Conservation (phyloP, 345 rosid genomes). For the Eucalyptus virginea region DNA sequence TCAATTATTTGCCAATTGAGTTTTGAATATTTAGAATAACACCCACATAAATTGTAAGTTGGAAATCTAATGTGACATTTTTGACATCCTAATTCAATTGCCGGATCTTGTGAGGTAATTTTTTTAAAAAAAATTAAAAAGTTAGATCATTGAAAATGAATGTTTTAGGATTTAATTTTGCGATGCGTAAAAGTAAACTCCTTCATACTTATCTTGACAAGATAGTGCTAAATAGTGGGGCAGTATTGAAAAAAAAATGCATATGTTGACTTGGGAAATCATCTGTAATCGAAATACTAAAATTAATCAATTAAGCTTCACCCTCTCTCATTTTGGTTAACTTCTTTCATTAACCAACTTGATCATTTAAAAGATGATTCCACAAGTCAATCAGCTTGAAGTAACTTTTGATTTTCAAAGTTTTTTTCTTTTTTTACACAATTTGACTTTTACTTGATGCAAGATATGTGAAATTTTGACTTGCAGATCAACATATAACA, state of each 20-base stretch:
- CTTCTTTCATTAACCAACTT: too few relatives aligned
- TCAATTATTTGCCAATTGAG: background rate
- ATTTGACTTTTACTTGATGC: background rate
- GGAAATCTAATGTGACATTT: background rate
- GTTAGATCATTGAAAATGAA: background rate
- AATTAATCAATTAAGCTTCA: too few relatives aligned
- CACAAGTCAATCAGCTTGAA: background rate
- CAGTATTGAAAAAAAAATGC: background rate
- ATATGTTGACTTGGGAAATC: background rate
- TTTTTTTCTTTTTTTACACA: background rate
- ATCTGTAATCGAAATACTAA: rapidly evolving
- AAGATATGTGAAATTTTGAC: background rate
- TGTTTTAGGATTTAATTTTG: background rate
- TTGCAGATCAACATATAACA: background rate
- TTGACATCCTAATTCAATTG: background rate
- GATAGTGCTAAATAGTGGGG: background rate
- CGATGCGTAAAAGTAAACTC: background rate
- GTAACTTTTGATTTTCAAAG: background rate
- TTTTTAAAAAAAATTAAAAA: background rate
- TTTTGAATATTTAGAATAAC: background rate
- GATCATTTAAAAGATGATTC: too few relatives aligned
- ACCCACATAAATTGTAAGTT: background rate
- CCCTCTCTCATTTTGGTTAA: too few relatives aligned
- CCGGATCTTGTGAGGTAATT: background rate
- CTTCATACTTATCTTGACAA: background rate